Evolutionary conservation across 139 green algal genomes (phyloP).

Genomic region (Chlorella sp.): DNA sequence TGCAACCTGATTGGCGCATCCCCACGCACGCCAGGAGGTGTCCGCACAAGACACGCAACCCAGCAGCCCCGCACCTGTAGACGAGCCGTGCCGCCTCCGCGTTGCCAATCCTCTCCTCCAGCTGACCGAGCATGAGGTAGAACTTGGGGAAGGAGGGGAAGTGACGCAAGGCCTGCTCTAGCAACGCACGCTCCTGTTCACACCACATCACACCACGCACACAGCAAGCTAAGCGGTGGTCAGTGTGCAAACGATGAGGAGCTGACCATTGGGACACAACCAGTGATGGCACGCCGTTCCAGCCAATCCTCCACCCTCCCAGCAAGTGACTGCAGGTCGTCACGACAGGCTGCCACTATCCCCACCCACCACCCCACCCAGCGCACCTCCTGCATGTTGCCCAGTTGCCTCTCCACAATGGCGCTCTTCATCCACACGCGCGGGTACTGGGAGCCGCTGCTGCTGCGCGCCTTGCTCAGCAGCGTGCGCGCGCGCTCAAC

Average conservation of each 20-base stretch:
- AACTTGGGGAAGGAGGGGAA: slow-evolving; percentile 88
- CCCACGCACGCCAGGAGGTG: no score
- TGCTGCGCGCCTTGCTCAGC: slow-evolving; percentile 37
- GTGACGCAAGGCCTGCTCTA: slow-evolving; percentile 60
- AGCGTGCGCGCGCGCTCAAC: slow-evolving; percentile 53
- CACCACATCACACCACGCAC: no score
- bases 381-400: slow-evolving; percentile 40
- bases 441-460: slow-evolving; percentile 40
- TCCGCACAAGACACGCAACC: no score
- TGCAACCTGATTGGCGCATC: no score
- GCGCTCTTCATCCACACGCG: slow-evolving; percentile 98
- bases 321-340: no score
- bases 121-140: slow-evolving; percentile 91
- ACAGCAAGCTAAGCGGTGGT: no score
- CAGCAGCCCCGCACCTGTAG: slow-evolving; percentile 36
- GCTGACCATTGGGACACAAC: no score
- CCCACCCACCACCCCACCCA: no score
- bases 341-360: no score
- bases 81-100: slow-evolving; percentile 43
- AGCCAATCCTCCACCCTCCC: no score
- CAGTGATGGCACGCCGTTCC: no score
- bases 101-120: slow-evolving; percentile 68
- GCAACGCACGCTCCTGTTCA: slow-evolving; percentile 54
- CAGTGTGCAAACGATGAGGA: no score
- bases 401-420: slow-evolving; percentile 86